Evolutionary conservation across 2,329 filamentous ascomycete genomes (phyloP), one percentile per base, ranked within the genome.

Genomic region (Phaeophleospora eucalypticola): DNA sequence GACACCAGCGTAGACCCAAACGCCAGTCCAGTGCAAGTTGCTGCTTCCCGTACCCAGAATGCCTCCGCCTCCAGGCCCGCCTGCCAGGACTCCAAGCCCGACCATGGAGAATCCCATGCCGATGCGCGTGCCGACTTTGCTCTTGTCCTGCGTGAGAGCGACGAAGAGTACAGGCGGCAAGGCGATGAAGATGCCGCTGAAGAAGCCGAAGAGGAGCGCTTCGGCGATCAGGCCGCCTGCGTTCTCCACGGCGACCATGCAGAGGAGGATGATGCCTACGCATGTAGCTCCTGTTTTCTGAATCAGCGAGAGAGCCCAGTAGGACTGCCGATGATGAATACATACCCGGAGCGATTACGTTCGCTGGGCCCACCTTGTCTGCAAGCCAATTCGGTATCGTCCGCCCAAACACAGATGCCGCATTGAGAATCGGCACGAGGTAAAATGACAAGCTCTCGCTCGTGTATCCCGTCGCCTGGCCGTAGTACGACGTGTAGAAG

Each of bases 21-120:
- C 47, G 0, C 60, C 62, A 4, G 54, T 59, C 68, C 68, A 83
- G 76, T 60, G 81, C 77, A 49, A 71, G 51, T 76, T 78, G 6
- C 79, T 78, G 8, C 79, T 79, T 6, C 24, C 24, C 32, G 80
- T 80, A 50, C 81, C 74, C 2, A 82, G 66, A 37, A 96, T 83
- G 0, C 76, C 75, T 46, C 62, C 69, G n/a, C 57, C 66, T 17
- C 57, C 60, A 0, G 69, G 68, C 0, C 65, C 63, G 15, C 64
- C 69, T 12, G 58, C 56, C 10, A 73, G 45, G 4, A 66, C 51
- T 9, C 65, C 69, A 1, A 71, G 48, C 0, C 58, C 60, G 9
- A 60, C 50, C 2, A 68, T 56, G 1, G 61, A 61, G 48, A 65
- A 72, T 0, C 64, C 66, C 47, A 52, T 49, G 29, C 46, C 46